Evolutionary conservation across 768 basidiomycete species (phyloP).

Genomic region (Trametes cubensis): DNA sequence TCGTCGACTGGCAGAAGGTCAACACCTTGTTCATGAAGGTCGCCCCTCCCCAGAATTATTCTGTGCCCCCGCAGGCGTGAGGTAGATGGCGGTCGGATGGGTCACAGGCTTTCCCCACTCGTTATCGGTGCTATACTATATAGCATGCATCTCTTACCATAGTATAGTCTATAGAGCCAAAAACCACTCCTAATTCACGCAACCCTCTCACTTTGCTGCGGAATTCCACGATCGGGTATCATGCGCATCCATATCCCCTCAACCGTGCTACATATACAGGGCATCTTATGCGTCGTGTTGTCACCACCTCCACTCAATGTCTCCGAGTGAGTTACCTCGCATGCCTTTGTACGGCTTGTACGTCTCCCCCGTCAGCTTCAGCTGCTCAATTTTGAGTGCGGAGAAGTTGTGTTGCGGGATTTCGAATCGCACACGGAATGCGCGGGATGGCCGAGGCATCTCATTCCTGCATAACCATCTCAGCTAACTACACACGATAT

Average conservation of each 20-base stretch:
- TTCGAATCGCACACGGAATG: constrained; percentile 72
- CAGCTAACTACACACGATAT: no score
- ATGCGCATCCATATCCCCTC: not conserved
- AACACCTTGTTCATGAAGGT: constrained; percentile 31
- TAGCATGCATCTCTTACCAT: constrained; percentile 20
- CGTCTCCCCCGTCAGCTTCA: constrained; percentile 74
- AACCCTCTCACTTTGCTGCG: not conserved
- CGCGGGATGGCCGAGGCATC: constrained; percentile 67
- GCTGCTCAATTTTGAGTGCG: constrained; percentile 81
- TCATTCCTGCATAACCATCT: constrained; percentile 35
- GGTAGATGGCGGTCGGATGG: not conserved
- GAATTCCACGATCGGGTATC: no score
- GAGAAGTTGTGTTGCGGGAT: constrained; percentile 74
- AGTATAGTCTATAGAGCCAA: constrained; percentile 25
- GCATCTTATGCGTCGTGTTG: not conserved
- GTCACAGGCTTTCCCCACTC: not conserved
- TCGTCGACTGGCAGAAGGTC: constrained; percentile 76
- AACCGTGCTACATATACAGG: no score
- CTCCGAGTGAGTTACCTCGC: constrained; percentile 64
- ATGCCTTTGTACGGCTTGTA: constrained; percentile 96
- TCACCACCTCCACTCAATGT: constrained; percentile 62
- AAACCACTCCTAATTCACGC: constrained; percentile 24
- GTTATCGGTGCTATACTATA: not conserved
- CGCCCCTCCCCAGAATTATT: not conserved
- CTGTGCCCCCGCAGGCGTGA: not conserved